phyloP scores from a whole-genome alignment of 176 grass and related monocot genomes.

The Juncus inflexus region DNA sequence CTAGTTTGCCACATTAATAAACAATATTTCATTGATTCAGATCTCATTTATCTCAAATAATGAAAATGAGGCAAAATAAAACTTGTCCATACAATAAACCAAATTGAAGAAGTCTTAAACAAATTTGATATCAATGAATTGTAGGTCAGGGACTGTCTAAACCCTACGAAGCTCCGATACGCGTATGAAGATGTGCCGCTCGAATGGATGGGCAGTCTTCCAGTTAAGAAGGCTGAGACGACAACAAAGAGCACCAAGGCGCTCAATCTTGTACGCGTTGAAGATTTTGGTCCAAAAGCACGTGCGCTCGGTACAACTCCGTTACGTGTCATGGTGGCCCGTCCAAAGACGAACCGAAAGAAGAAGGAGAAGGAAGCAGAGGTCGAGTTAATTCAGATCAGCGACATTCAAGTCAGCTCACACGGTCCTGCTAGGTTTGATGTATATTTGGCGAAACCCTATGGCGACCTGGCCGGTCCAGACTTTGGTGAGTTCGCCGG shows the following conservation, averaged over 20 bases:
- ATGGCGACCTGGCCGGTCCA: constrained; percentile 28
- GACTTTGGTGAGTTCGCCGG: constrained; percentile 41
- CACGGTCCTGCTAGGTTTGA: constrained; percentile 28
- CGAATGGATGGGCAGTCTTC: constrained; percentile 25
- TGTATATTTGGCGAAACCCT: constrained; percentile 23
- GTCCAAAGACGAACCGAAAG: constrained; percentile 34
- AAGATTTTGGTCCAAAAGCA: constrained; percentile 15
- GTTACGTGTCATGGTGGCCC: constrained; percentile 26
- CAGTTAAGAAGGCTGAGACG: constrained; percentile 12
- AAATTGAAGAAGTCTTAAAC: constrained; percentile 1
- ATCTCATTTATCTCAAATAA: neutral
- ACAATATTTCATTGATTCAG: neutral
- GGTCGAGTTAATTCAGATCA: constrained; percentile 31
- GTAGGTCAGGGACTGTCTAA: constrained; percentile 26
- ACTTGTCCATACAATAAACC: constrained; percentile 13
- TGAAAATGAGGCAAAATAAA: neutral
- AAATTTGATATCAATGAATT: constrained; percentile 13
- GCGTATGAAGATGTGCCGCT: constrained; percentile 21
- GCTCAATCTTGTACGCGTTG: neutral
- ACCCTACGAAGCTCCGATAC: constrained; percentile 22
- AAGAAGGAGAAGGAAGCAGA: constrained; percentile 30
- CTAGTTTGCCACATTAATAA: neutral
- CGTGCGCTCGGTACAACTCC: neutral
- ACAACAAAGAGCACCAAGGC: neutral
- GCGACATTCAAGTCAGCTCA: constrained; percentile 14